A percentile compares a stretch with the other conserved stretches of the same genome.
phyloP scores from a whole-genome alignment of 306 rosid genomes.

The Pterocarpus santalinus region DNA sequence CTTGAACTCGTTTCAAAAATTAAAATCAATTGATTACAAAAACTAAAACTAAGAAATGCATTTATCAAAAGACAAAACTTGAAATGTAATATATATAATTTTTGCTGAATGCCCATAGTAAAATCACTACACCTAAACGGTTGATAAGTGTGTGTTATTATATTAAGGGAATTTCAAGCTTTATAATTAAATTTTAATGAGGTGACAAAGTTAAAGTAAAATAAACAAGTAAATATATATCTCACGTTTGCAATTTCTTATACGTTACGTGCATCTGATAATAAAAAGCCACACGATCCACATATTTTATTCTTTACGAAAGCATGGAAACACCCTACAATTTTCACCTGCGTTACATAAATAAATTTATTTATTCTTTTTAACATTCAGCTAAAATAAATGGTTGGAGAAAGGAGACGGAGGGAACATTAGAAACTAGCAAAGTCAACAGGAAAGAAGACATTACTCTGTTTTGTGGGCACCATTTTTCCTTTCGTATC shows the following conservation, averaged over 20 bases:
- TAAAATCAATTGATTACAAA: too few species aligned
- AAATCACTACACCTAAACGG: too few species aligned
- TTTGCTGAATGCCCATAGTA: too few species aligned
- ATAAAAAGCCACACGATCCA: neutral
- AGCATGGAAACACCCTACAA: neutral
- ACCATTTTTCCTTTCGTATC: constrained; percentile 12
- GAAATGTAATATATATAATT: too few species aligned
- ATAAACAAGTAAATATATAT: neutral
- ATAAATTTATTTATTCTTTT: neutral
- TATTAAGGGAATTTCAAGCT: too few species aligned
- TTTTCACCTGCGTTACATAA: neutral
- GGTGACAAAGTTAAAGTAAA: too few species aligned
- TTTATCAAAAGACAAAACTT: too few species aligned
- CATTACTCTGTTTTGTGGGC: constrained; percentile 47
- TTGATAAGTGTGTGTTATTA: too few species aligned
- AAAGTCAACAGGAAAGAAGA: constrained; percentile 66
- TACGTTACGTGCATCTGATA: neutral
- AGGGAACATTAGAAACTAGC: neutral
- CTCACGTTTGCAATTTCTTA: neutral
- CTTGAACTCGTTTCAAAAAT: too few species aligned
- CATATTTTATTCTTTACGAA: neutral
- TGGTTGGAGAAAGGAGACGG: neutral
- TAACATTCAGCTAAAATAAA: neutral
- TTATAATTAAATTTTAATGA: too few species aligned
- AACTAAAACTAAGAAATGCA: too few species aligned